Base-by-base conservation (phyloP, 192 early-diverging fungal genomes). In the Umbelopsis sp. region DNA sequence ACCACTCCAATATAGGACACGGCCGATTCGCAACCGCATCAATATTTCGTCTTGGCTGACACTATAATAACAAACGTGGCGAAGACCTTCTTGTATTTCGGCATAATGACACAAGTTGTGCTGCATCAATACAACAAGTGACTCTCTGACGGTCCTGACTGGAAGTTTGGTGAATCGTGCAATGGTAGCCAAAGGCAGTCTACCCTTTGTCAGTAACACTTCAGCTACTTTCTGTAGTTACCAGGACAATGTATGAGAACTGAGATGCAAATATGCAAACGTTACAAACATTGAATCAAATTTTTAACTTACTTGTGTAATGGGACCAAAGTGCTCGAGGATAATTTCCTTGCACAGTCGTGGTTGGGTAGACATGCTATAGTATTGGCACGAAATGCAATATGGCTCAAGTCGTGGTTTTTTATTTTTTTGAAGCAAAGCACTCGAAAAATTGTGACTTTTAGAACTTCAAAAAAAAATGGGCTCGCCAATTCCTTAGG, bases 111-210 rank as follows among this genome's bases (percentile, higher is more conserved):
- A 90, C 3, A 94, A 61, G 72, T 88, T 85, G 78, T 98, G 96
- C 77, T 98, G 96, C 49, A 98, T 92, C 64, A 98, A 81, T 3
- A 95, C 85, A 15, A 91, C 86, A 20, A 98, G 81, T 27, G 82
- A 81, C 75, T 95, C 92, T 22, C 90, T 87, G 10, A 92, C 87
- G 25, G 88, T 82, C 41, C 72, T 71, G 8, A 77, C 61, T 2
- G 80, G 69, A 7, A 92, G 74, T 16, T 81, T 67, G 11, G 86
- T 83, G 23, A 81, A 69, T n/a, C 74, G 79, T 9, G 82, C 74
- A 21, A 95, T 71, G 46, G 73, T 58, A 2, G 52, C 64, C 16
- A 95, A 81, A 1, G 89, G 73, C 67, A 88, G 75, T 21, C 95
- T 91, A 18, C 95, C 95, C 49, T 85, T 84, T 23, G 80, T 71